Conservation (phyloP, 2,329 filamentous ascomycete species). For the Trichoderma sp. region DNA sequence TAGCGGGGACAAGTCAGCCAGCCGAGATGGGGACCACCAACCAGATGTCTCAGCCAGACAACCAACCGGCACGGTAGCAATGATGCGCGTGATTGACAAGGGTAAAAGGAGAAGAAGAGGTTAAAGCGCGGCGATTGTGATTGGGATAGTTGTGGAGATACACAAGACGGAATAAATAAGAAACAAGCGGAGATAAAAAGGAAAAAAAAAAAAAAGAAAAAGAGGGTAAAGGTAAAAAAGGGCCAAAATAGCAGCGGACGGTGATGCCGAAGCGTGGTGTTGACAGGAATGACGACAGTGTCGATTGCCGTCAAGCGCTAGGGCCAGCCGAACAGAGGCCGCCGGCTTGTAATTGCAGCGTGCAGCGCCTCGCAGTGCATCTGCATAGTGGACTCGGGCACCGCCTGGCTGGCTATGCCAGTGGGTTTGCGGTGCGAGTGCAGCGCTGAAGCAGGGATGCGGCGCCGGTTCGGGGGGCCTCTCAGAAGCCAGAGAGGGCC, state of each 20-base stretch:
- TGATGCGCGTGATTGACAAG: neutral
- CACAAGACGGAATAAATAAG: neutral
- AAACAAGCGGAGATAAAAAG: neutral
- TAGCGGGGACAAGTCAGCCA: conserved; percentile 12
- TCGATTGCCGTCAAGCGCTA: neutral
- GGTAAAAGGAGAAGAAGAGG: neutral
- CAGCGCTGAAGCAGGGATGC: conserved; percentile 15
- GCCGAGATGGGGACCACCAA: conserved; percentile 7
- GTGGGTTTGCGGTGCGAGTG: neutral
- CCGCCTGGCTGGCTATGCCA: conserved; percentile 19
- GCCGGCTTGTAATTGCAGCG: neutral
- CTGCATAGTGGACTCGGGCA: conserved; percentile 12
- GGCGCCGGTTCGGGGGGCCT: neutral
- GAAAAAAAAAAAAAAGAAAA: neutral
- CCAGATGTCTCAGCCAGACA: conserved; percentile 11
- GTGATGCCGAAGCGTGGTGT: conserved; percentile 16
- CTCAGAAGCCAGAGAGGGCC: conserved; percentile 23
- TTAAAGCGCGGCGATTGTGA: neutral
- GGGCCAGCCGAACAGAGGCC: neutral
- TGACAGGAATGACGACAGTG: neutral
- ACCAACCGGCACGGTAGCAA: neutral
- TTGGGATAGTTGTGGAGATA: neutral
- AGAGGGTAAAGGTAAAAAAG: neutral
- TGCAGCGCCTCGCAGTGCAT: neutral
- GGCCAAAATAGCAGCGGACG: neutral